phyloP scores from a whole-genome alignment of 1,139 yeast genomes.

The Diutina siamensis region DNA sequence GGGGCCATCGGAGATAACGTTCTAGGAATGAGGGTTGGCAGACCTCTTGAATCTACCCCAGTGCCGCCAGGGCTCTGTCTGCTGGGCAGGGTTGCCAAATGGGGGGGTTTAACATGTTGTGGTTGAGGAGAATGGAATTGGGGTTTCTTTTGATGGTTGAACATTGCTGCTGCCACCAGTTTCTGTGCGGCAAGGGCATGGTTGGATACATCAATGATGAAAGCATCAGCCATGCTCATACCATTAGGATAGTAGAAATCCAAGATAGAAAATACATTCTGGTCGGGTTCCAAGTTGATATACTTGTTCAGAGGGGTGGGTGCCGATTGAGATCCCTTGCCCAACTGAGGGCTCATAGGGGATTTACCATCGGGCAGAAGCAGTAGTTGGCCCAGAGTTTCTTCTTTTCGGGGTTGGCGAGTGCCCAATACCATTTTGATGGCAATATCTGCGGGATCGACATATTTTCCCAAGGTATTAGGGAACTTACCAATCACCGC shows the following conservation, averaged over 20 bases:
- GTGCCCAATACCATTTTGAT: constrained; percentile 1
- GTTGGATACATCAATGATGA: constrained; percentile 32
- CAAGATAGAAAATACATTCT: constrained; percentile 44
- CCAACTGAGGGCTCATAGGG: background rate
- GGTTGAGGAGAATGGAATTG: constrained; percentile 2
- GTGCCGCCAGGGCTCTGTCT: background rate
- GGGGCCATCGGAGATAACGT: constrained; percentile 6
- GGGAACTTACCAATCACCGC: constrained; percentile 55
- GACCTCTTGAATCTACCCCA: background rate
- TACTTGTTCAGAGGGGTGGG: background rate
- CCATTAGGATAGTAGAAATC: constrained; percentile 57
- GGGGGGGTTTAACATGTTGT: constrained; percentile 1
- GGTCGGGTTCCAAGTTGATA: constrained; percentile 46
- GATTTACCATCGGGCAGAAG: constrained; percentile 2
- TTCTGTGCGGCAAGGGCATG: constrained; percentile 8
- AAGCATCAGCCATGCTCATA: constrained; percentile 58
- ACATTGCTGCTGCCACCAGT: background rate
- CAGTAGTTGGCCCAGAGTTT: background rate
- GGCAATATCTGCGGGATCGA: constrained; percentile 62
- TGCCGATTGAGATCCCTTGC: background rate
- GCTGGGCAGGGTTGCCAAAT: background rate
- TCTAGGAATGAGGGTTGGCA: constrained; percentile 9
- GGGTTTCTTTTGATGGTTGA: constrained; percentile 1
- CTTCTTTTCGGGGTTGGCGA: background rate
- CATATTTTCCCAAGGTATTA: constrained; percentile 45